These are phyloP conservation scores for Tetrapisispora fleetii DNA, from an alignment of 805 yeast genomes.

Conservation along the genomic window DNA sequence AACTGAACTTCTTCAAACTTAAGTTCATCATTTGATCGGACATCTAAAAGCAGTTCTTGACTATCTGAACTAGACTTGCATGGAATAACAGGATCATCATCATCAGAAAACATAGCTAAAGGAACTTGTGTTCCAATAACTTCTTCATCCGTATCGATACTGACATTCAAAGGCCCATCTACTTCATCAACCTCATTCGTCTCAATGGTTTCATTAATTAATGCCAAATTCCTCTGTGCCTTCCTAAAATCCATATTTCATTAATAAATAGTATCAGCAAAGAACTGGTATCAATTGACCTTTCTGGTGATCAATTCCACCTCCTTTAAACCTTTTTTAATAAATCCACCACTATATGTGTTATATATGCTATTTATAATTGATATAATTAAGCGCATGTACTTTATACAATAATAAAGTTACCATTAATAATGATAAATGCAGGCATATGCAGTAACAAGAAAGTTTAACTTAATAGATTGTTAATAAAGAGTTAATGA, in stretches of 20 bases:
- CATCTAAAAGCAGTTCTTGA: neutral
- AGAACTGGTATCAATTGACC: neutral
- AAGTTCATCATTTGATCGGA: neutral
- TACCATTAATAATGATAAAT: too few relatives aligned
- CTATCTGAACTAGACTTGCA: neutral
- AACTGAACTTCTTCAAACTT: neutral
- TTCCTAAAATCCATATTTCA: conserved; percentile 18
- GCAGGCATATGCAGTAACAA: too few relatives aligned
- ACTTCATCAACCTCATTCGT: conserved; percentile 5
- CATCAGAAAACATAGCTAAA: conserved; percentile 2
- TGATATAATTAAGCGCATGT: neutral
- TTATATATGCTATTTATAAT: neutral
- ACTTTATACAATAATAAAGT: too few relatives aligned
- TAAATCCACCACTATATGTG: too few relatives aligned
- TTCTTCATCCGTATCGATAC: conserved; percentile 1
- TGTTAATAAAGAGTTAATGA: too few relatives aligned
- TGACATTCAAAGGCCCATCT: neutral
- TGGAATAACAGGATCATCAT: neutral
- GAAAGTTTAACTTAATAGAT: too few relatives aligned
- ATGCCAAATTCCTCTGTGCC: conserved; percentile 20
- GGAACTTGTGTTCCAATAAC: conserved; percentile 5
- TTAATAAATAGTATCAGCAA: neutral
- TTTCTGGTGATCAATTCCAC: neutral
- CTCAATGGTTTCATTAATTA: conserved; percentile 3
- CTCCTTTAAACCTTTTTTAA: neutral